Conservation (phyloP, 2,329 filamentous ascomycete species). For the Celoporthe dispersa region DNA sequence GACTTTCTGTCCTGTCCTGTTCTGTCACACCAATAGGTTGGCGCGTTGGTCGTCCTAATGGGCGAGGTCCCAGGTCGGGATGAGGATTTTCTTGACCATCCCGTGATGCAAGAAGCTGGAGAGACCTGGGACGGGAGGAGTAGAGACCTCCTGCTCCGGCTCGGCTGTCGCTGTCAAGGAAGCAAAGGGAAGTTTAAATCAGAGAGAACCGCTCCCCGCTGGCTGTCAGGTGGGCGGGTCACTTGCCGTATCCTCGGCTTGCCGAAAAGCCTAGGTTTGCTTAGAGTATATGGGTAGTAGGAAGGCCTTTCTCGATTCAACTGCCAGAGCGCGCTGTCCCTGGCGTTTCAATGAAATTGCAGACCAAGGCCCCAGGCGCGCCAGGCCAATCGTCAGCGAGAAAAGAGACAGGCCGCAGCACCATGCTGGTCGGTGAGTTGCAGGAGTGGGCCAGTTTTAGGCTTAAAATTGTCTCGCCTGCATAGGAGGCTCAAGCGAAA, state of each 20-base stretch:
- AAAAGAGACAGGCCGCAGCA: not conserved
- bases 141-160: not conserved
- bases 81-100: too few relatives aligned
- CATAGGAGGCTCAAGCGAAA: constrained; percentile 1
- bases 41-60: not conserved
- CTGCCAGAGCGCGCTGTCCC: not conserved
- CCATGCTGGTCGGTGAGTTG: not conserved
- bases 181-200: not conserved
- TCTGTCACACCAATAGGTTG: not conserved
- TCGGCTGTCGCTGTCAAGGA: not conserved
- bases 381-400: not conserved
- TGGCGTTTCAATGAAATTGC: not conserved
- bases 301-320: not conserved
- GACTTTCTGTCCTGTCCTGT: not conserved
- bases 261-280: not conserved
- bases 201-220: too few relatives aligned
- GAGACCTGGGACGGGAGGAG: not conserved
- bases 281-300: too few relatives aligned
- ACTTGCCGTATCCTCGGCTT: not conserved
- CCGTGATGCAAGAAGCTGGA: too few relatives aligned
- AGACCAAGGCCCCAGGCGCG: not conserved
- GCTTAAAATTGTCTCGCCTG: not conserved
- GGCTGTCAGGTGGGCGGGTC: too few relatives aligned
- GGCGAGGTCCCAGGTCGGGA: too few relatives aligned
- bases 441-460: constrained; percentile 5